Conservation (phyloP, 495 filamentous ascomycete genomes). For the Penicillium goetzii region DNA sequence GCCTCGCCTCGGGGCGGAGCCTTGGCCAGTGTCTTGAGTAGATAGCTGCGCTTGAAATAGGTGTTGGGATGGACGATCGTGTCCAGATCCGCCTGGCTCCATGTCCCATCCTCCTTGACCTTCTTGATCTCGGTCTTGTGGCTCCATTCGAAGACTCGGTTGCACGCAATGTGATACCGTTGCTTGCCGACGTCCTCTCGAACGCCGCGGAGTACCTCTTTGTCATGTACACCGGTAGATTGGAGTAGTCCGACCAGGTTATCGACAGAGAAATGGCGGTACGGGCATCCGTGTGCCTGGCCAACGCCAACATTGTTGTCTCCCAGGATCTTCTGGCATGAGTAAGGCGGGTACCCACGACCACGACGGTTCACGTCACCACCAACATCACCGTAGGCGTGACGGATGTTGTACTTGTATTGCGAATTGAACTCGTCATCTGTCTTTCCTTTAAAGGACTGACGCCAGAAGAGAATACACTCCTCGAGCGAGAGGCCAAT, state of each 20-base stretch:
- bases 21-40: conserved; percentile 69
- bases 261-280: conserved; percentile 86
- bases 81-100: conserved; percentile 80
- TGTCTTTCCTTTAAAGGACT: conserved; percentile 76
- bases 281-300: conserved; percentile 92
- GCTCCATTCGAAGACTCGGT: conserved; percentile 87
- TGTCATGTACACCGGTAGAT: conserved; percentile 74
- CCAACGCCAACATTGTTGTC: conserved; percentile 83
- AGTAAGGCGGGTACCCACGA: conserved; percentile 84
- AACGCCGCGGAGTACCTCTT: conserved; percentile 75
- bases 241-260: conserved; percentile 79
- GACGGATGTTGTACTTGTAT: conserved; percentile 94
- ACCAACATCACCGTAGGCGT: conserved; percentile 92
- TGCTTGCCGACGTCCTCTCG: conserved; percentile 86
- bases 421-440: conserved; percentile 95
- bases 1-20: conserved; percentile 33
- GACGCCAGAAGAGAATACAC: conserved; percentile 92
- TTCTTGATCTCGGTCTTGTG: conserved; percentile 88
- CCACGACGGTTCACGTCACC: conserved; percentile 86
- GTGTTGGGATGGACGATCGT: conserved; percentile 98
- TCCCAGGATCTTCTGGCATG: conserved; percentile 90
- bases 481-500: conserved; percentile 91
- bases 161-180: conserved; percentile 95
- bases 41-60: conserved; percentile 92
- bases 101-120: conserved; percentile 79